A percentile compares a stretch with the other conserved stretches of the same genome.
Conservation (phyloP, 768 basidiomycete species). For the Pleurotus giganteus region DNA sequence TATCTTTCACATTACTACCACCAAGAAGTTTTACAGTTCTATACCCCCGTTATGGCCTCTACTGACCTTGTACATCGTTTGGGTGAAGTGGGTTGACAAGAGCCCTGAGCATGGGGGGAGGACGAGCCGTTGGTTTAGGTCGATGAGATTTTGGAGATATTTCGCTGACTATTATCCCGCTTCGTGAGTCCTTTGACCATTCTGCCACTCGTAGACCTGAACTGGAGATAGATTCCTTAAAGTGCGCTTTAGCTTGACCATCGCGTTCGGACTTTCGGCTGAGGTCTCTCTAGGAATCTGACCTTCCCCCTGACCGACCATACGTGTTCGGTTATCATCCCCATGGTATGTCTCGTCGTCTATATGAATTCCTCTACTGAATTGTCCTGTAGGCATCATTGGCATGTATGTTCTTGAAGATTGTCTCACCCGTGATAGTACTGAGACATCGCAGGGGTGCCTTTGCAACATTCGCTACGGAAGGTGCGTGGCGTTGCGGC, state of each 20-base stretch:
- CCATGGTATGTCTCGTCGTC: conserved; percentile 61
- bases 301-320: conserved; percentile 86
- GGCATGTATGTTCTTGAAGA: conserved; percentile 71
- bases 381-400: conserved; percentile 72
- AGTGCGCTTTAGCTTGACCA: conserved; percentile 25
- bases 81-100: conserved; percentile 73
- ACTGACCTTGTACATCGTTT: conserved; percentile 71
- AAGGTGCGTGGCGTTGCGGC: conserved; percentile 47
- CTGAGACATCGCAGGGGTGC: conserved; percentile 64
- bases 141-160: conserved; percentile 73
- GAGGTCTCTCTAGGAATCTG: conserved; percentile 60
- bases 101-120: conserved; percentile 75
- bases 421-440: not conserved
- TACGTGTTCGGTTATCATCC: conserved; percentile 99
- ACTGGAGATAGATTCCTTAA: conserved; percentile 42
- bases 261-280: conserved; percentile 17
- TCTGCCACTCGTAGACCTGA: conserved; percentile 25
- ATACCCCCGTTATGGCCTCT: conserved; percentile 88
- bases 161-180: conserved; percentile 93
- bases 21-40: conserved; percentile 50
- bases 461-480: conserved; percentile 93
- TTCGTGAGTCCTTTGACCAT: conserved; percentile 53
- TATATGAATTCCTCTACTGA: not conserved
- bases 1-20: not conserved
- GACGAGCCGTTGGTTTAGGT: conserved; percentile 72